Conservation (phyloP, 1,284 basidiomycete genomes). For the Fomitopsis schrenkii region DNA sequence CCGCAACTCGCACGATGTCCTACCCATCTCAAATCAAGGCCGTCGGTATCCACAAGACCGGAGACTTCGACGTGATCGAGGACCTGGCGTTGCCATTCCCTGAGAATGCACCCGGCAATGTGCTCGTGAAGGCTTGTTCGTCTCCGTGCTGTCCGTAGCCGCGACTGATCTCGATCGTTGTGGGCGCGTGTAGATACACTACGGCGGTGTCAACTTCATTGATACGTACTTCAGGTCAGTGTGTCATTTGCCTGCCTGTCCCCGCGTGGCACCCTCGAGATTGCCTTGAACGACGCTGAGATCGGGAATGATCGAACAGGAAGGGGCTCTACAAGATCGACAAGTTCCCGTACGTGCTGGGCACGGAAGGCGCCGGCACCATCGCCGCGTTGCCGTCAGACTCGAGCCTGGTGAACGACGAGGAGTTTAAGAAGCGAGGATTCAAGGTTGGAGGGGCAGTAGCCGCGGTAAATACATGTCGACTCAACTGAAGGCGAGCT, state of each 20-base stretch:
- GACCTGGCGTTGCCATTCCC: slow-evolving; percentile 60
- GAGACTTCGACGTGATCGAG: slow-evolving; percentile 79
- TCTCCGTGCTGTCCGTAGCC: background rate
- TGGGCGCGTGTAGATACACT: slow-evolving; percentile 42
- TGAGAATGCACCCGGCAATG: slow-evolving; percentile 53
- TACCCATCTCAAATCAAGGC: slow-evolving; percentile 50
- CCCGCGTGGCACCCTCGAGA: background rate
- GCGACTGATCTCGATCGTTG: background rate
- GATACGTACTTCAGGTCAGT: slow-evolving; percentile 70
- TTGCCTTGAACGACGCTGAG: background rate
- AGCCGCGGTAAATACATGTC: slow-evolving; percentile 41
- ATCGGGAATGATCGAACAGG: slow-evolving; percentile 26
- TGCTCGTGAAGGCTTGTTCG: slow-evolving; percentile 70
- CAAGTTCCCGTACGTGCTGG: slow-evolving; percentile 71
- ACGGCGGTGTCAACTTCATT: slow-evolving; percentile 81
- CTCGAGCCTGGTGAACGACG: slow-evolving; percentile 42
- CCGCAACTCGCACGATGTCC: slow-evolving; percentile 32
- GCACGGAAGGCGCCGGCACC: slow-evolving; percentile 77
- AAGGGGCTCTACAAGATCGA: slow-evolving; percentile 55
- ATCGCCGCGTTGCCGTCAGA: slow-evolving; percentile 73
- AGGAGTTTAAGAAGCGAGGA: slow-evolving; percentile 54
- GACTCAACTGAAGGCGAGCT: background rate
- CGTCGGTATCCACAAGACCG: slow-evolving; percentile 54
- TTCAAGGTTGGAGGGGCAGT: slow-evolving; percentile 62
- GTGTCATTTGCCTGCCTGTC: background rate